Evolutionary conservation across 1,139 yeast genomes (phyloP), one percentile per base, ranked within the genome.

Genomic region (Saccharomyces hybrid): DNA sequence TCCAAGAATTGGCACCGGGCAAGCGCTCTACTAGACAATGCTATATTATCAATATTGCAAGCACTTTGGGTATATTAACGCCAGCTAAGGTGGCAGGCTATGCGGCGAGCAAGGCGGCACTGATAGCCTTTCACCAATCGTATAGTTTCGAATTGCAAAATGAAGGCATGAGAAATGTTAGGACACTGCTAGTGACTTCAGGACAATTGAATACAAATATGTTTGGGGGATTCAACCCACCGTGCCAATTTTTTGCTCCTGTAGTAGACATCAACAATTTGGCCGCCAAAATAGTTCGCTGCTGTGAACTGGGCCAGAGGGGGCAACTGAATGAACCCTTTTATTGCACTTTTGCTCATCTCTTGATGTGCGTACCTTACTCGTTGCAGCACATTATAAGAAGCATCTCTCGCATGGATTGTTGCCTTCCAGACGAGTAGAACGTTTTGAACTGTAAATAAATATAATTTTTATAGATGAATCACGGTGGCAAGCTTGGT

Each of bases 11-110:
- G 2, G 65, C 73, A 0, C 72, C 67, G 4, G 62, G 63, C 59
- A 52, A 65, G 9, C 27, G 49, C 2, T 48, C 53, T 16, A 57
- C 52, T 2, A 56, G 59, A 3, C 69, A 68, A 54, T 75, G 86
- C 3, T 86, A 78, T 58, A 69, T 88, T 3, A 82, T 88, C 8
- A 78, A 83, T 1, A 68, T 89, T 1, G 78, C 95, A 1, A 86
- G 95, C 1, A 79, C 86, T 0, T 69, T 89, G 30, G 96, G 95
- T 0, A 72, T 78, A 4, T 73, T 87, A 16, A 86, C 91, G 0
- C 95, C 97, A 0, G 78, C 78, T 9, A 80, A 82, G 60, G 76
- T 86, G 9, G 79, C 89, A 1, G 66, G 79, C 2, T 86, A 85
- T 65, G 78, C 88, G 0, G 83, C 86, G 0, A 74, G 88, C 9